These are phyloP conservation scores for Acaromyces ingoldii DNA, from an alignment of 1,284 basidiomycete species.

Conservation along the genomic window DNA sequence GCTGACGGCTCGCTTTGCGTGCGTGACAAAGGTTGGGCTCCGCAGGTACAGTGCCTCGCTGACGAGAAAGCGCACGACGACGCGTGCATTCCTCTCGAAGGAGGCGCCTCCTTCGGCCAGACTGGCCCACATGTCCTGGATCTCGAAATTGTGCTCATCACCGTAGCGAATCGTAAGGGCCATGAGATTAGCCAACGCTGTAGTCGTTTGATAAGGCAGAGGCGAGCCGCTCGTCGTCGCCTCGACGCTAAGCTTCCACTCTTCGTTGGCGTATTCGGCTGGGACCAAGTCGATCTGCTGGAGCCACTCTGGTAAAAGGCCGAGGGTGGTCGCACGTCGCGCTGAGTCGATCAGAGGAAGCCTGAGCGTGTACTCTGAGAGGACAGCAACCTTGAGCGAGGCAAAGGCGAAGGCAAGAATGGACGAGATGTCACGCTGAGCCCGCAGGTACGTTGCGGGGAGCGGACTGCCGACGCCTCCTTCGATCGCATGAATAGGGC, in stretches of 20 bases:
- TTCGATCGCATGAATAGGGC: conserved; percentile 64
- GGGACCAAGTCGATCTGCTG: conserved; percentile 28
- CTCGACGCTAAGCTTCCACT: too few species aligned
- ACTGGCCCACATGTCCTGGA: conserved; percentile 73
- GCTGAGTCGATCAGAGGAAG: conserved; percentile 60
- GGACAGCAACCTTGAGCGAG: conserved; percentile 63
- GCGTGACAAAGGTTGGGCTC: conserved; percentile 69
- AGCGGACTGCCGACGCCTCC: conserved; percentile 70
- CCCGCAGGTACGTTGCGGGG: conserved; percentile 72
- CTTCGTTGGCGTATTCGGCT: too few species aligned
- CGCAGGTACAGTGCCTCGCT: conserved; percentile 82
- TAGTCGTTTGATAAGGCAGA: neutral
- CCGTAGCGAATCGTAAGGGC: conserved; percentile 75
- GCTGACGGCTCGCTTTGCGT: conserved; percentile 76
- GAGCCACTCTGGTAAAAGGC: conserved; percentile 38
- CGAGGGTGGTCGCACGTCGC: conserved; percentile 29
- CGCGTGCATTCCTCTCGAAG: conserved; percentile 65
- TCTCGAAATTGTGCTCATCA: conserved; percentile 72
- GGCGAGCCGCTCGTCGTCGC: conserved; percentile 46
- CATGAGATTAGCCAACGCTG: conserved; percentile 72
- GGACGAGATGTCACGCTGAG: conserved; percentile 71
- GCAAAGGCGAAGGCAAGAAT: conserved; percentile 77
- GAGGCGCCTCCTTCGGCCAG: conserved; percentile 59
- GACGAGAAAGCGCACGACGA: conserved; percentile 74
- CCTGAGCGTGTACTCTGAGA: conserved; percentile 69